A percentile compares a stretch with the other conserved stretches of the same genome.
Conservation (phyloP, 2,329 filamentous ascomycete genomes). For the Tolypocladium endophyticum region DNA sequence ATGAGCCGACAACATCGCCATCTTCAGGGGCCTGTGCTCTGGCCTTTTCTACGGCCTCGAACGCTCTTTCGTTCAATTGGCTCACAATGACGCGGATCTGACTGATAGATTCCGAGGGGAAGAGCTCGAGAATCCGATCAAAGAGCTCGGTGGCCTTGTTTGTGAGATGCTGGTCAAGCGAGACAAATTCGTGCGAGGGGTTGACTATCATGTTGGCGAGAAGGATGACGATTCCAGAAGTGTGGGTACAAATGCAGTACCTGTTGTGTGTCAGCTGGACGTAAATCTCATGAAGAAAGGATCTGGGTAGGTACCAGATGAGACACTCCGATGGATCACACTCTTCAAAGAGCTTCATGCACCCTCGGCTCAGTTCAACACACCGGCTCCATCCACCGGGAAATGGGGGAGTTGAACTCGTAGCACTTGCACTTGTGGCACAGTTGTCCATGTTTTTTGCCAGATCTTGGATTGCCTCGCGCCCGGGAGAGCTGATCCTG, state of each 20-base stretch:
- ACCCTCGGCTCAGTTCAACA: constrained; percentile 20
- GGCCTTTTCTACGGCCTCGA: background rate
- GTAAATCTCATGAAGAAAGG: background rate
- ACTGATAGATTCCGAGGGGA: background rate
- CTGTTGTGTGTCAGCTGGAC: constrained; percentile 1
- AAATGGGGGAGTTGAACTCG: constrained; percentile 9
- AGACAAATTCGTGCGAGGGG: constrained; percentile 13
- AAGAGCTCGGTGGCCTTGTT: constrained; percentile 16
- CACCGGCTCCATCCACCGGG: constrained; percentile 21
- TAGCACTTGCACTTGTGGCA: background rate
- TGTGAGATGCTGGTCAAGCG: constrained; percentile 17
- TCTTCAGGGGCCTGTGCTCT: background rate
- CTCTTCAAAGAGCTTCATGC: constrained; percentile 19
- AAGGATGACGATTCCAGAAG: constrained; percentile 22
- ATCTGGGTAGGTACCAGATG: constrained; percentile 15
- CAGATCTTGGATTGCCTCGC: constrained; percentile 12
- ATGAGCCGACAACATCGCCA: background rate
- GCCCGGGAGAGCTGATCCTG: constrained; percentile 17
- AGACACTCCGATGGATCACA: constrained; percentile 19
- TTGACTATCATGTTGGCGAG: constrained; percentile 20
- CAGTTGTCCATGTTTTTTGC: constrained; percentile 2
- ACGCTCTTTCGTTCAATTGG: background rate
- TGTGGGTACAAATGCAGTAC: constrained; percentile 19
- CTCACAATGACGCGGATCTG: constrained; percentile 1
- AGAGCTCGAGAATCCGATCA: constrained; percentile 8